phyloP scores from a whole-genome alignment of 1,284 basidiomycete species.

The Rhizopogon hawkerae region DNA sequence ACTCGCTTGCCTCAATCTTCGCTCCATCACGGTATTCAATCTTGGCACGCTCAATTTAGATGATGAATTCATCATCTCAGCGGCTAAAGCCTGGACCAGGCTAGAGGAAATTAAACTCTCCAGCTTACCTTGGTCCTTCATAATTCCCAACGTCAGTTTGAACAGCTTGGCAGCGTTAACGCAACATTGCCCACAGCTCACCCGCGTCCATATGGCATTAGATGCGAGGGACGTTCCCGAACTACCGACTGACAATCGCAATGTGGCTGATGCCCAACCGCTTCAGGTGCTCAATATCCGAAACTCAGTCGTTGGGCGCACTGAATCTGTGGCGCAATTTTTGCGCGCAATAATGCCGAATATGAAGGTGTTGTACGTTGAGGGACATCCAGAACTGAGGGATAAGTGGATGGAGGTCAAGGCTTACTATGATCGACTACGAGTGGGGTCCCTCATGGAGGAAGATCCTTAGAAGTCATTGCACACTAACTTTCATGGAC shows the following conservation, averaged over 20 bases:
- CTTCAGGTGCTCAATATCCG: constrained; percentile 19
- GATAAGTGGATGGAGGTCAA: constrained; percentile 24
- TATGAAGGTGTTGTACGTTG: constrained; percentile 21
- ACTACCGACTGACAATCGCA: background rate
- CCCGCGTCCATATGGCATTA: constrained; percentile 18
- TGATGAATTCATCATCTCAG: constrained; percentile 20
- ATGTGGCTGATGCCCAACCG: background rate
- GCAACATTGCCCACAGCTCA: constrained; percentile 14
- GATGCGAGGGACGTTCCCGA: constrained; percentile 14
- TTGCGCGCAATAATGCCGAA: constrained; percentile 18
- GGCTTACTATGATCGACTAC: constrained; percentile 1
- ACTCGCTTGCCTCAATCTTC: constrained; percentile 15
- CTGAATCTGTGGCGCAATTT: constrained; percentile 21
- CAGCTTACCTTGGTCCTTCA: constrained; percentile 20
- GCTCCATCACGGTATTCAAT: constrained; percentile 19
- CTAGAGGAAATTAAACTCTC: constrained; percentile 22
- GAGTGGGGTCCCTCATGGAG: background rate
- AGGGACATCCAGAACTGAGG: constrained; percentile 23
- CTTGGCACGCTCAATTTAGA: constrained; percentile 23
- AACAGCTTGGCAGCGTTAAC: constrained; percentile 17
- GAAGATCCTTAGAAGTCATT: background rate
- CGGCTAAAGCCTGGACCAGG: constrained; percentile 20
- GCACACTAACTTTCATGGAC: too few species aligned
- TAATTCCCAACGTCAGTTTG: constrained; percentile 8
- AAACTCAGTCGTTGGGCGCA: constrained; percentile 22